Evolutionary conservation across 2,329 filamentous ascomycete species (phyloP).

Genomic region (Penicillium sp.): DNA sequence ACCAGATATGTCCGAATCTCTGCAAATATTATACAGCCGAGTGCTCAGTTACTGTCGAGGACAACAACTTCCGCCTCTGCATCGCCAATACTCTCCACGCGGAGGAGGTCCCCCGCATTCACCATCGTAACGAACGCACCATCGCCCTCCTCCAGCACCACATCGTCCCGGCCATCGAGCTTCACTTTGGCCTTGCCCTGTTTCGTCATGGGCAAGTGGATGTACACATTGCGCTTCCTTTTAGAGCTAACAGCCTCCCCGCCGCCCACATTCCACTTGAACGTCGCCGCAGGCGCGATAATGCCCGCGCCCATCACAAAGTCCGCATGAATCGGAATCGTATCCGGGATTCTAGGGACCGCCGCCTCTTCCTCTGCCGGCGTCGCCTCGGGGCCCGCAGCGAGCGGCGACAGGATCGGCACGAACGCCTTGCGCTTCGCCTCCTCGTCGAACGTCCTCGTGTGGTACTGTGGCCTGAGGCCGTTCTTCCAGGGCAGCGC

Average conservation of each 20-base stretch:
- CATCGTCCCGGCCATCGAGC: constrained; percentile 64
- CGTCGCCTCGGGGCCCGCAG: constrained; percentile 62
- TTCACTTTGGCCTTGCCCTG: constrained; percentile 69
- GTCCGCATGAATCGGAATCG: constrained; percentile 81
- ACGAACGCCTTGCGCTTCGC: constrained; percentile 69
- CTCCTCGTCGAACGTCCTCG: constrained; percentile 67
- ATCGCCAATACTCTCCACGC: constrained; percentile 65
- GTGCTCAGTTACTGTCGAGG: constrained; percentile 60
- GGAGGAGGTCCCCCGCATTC: constrained; percentile 61
- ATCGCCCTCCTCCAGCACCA: constrained; percentile 71
- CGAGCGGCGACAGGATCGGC: constrained; percentile 71
- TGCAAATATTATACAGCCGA: too few species aligned
- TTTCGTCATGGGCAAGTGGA: constrained; percentile 79
- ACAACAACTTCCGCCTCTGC: constrained; percentile 68
- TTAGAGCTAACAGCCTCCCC: constrained; percentile 36
- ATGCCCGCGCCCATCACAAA: constrained; percentile 81
- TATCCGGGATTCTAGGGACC: constrained; percentile 59
- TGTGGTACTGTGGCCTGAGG: constrained; percentile 73
- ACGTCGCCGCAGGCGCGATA: constrained; percentile 62
- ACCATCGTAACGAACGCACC: constrained; percentile 71
- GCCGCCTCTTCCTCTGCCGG: constrained; percentile 62
- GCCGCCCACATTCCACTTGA: constrained; percentile 70
- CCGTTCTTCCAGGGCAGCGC: constrained; percentile 72
- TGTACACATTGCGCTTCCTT: constrained; percentile 66
- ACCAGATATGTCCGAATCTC: too few species aligned